Evolutionary conservation across 2,329 filamentous ascomycete genomes (phyloP), one percentile per base, ranked within the genome.

Genomic region (Venturia asperata): DNA sequence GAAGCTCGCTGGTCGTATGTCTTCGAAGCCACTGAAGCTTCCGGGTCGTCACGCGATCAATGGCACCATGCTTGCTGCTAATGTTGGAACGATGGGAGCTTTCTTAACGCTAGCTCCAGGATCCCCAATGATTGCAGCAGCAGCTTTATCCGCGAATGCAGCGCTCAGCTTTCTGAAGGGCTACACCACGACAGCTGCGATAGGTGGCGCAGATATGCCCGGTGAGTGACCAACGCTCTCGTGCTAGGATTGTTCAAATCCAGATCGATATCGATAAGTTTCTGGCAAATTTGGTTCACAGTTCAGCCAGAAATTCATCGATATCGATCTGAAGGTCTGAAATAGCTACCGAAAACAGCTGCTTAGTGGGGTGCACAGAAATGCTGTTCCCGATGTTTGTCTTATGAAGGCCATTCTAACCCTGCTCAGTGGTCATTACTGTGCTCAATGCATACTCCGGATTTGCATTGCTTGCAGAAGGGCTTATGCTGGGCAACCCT

Each of bases 131-230:
- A 88, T 96, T 69, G 92, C 91, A 9, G 91, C 91, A 0, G 85
- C 85, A 0, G 92, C 90, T 58, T 79, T 96, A 1, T 85, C 87
- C 34, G 89, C 88, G 49, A 96, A 90, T 72, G 87, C 91, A 0
- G 79, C 84, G 0, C 79, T 96, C 30, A 92, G 89, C 67, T 96
- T 96, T 74, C 78, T 89, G 67, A 93, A 96, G 74, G 92, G 92
- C 9, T 95, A 86, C 72, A 96, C 91, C 0, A 95, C 91, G 0
- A 96, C 92, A 0, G 84, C 91, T 1, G 90, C 90, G 0, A 95
- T 96, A 71, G 92, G 92, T 27, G 92, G 91, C n/a, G 91, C 91
- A 15, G 92, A 96, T 72, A 96, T 96, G 91, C 91, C 47, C 24
- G 47, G 47, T 52, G 27, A 27, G 21, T 27, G 9, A 27, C 21